These are phyloP conservation scores for Bertia moriformis DNA, from an alignment of 2,329 filamentous ascomycete genomes.

Conservation along the genomic window DNA sequence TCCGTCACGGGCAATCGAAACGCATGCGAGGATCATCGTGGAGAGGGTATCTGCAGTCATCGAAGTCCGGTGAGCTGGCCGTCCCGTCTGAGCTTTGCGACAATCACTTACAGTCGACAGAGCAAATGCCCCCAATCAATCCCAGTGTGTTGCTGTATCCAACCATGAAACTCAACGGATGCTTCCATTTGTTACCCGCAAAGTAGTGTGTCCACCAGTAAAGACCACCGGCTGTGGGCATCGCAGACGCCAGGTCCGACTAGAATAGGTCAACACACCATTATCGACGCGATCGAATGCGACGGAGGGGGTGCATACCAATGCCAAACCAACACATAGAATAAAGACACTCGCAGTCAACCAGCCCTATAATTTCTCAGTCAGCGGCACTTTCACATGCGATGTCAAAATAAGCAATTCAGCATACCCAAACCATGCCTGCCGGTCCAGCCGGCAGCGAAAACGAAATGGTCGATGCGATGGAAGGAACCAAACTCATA, in stretches of 20 bases:
- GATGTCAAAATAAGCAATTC: conserved; percentile 2
- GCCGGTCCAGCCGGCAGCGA: conserved; percentile 43
- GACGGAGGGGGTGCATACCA: conserved; percentile 23
- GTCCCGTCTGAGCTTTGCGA: neutral
- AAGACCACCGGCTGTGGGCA: conserved; percentile 43
- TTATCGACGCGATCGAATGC: conserved; percentile 4
- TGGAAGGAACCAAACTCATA: conserved; percentile 41
- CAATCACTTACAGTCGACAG: conserved; percentile 30
- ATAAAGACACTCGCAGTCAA: conserved; percentile 41
- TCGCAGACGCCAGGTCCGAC: conserved; percentile 34
- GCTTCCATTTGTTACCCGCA: conserved; percentile 33
- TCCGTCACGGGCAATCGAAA: conserved; percentile 39
- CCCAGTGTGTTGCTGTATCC: conserved; percentile 48
- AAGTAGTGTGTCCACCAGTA: conserved; percentile 49
- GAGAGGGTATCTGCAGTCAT: conserved; percentile 23
- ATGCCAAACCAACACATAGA: conserved; percentile 42
- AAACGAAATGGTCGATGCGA: conserved; percentile 41
- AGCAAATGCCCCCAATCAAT: conserved; percentile 44
- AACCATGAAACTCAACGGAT: conserved; percentile 42
- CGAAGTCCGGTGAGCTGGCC: conserved; percentile 26
- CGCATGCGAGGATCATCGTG: conserved; percentile 8
- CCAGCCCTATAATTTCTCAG: conserved; percentile 23
- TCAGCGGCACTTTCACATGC: conserved; percentile 7
- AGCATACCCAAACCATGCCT: conserved; percentile 41
- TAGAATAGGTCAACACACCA: too few relatives aligned